These are phyloP conservation scores for Cordyceps cicadae DNA, from an alignment of 2,329 filamentous ascomycete genomes.

Conservation along the genomic window DNA sequence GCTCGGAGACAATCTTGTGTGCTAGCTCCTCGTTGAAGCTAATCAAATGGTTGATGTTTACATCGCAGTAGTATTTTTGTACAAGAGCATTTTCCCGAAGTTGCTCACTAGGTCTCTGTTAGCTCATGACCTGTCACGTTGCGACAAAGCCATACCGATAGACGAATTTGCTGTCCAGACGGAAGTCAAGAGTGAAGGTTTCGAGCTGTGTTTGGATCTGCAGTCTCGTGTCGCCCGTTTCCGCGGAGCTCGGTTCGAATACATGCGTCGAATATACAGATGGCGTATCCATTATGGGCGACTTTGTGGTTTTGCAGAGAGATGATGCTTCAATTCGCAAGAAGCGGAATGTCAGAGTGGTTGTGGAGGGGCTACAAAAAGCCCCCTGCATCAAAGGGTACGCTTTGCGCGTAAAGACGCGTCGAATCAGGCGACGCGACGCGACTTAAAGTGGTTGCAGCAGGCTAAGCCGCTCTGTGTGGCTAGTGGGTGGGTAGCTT, in stretches of 20 bases:
- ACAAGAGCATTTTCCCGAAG: conserved; percentile 88
- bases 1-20: conserved; percentile 80
- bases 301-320: neutral
- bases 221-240: conserved; percentile 58
- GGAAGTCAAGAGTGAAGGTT: conserved; percentile 87
- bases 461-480: neutral
- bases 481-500: neutral
- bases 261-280: conserved; percentile 81
- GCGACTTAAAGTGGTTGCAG: conserved; percentile 26
- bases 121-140: neutral
- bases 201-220: conserved; percentile 73
- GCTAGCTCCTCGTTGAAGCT: conserved; percentile 94
- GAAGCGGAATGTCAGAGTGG: neutral
- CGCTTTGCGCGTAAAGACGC: conserved; percentile 13
- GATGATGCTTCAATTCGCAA: neutral
- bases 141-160: conserved; percentile 59
- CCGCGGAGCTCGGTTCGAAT: conserved; percentile 58
- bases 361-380: conserved; percentile 7
- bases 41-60: conserved; percentile 92
- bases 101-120: conserved; percentile 76
- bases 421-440: conserved; percentile 13
- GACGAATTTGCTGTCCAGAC: conserved; percentile 87
- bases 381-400: neutral
- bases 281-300: conserved; percentile 66
- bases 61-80: conserved; percentile 91